A percentile compares a stretch with the other conserved stretches of the same genome.
These are phyloP conservation scores for Dipteronia sinensis DNA, from an alignment of 345 rosid species.

Conservation along the genomic window DNA sequence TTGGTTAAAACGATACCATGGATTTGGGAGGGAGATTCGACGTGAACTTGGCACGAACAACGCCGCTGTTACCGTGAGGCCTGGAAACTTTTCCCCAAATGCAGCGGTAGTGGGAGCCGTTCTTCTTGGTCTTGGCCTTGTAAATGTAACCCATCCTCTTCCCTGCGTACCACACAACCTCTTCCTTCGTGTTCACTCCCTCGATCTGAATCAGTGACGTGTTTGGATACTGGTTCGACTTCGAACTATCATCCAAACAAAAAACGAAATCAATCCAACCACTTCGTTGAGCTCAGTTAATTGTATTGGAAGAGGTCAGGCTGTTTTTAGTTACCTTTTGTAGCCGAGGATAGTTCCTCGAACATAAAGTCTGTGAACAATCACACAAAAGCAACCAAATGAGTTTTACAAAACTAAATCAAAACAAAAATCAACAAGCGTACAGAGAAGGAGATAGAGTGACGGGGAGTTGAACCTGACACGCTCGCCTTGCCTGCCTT, in stretches of 20 bases:
- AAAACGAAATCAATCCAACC: conserved; percentile 11
- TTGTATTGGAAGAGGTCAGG: neutral
- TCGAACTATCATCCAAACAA: conserved; percentile 44
- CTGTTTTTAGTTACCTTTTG: conserved; percentile 31
- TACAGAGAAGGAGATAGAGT: neutral
- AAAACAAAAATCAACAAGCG: neutral
- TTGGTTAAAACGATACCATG: conserved; percentile 42
- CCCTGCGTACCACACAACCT: conserved; percentile 57
- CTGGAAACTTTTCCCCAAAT: conserved; percentile 69
- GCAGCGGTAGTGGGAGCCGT: conserved; percentile 55
- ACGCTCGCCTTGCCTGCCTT: conserved; percentile 78
- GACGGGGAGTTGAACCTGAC: conserved; percentile 37
- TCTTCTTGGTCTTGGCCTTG: conserved; percentile 60
- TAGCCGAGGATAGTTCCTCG: conserved; percentile 37
- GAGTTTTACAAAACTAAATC: neutral
- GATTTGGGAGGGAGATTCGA: conserved; percentile 71
- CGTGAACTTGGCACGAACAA: conserved; percentile 70
- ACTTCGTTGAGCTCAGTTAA: neutral
- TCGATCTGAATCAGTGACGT: conserved; percentile 68
- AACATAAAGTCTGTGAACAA: conserved; percentile 38
- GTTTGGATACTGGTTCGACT: conserved; percentile 75
- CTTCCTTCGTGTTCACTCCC: conserved; percentile 65
- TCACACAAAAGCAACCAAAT: neutral
- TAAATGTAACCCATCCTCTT: conserved; percentile 60
- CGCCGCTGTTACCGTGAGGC: conserved; percentile 77